Evolutionary conservation across 1,139 yeast species (phyloP), one percentile per base, ranked within the genome.

Genomic region (Candida pseudoviswanathii): DNA sequence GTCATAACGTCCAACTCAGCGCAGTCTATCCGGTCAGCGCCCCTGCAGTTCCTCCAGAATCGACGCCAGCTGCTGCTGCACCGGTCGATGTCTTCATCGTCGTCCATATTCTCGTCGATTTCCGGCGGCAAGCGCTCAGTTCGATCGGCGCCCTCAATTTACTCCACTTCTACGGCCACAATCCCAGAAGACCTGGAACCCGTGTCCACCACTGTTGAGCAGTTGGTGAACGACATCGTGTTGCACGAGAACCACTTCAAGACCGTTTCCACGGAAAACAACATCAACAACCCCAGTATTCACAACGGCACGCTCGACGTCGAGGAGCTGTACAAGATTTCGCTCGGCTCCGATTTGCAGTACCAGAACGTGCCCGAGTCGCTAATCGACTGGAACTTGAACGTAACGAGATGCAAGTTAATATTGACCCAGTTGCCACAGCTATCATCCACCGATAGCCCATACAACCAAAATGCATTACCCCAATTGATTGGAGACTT

Each of bases 181-280:
- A 75, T 76, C 34, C 81, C 81, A 1, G 81, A 75, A 58, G 80
- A 76, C 53, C 62, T 71, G 48, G 80, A 73, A 51, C 79, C 78
- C 2, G 60, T 73, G 2, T 63, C 76, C 26, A 70, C 71, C 31
- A 74, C 79, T 0, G 75, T 76, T 4, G 81, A 76, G 51, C 80
- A 75, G 57, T 61, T 75, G 34, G 75, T 76, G 34, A 74, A 73
- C 53, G 80, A 75, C 54, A 68, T 75, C 6, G 70, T 66, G 26
- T 64, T 74, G 33, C 80, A 76, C 54, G 81, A 76, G 52, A 63
- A 58, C 42, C 67, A 64, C 58, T 68, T 56, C 33, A 26, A 29
- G 34, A n/a, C 39, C 2, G 47, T 38, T 29, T 36, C 40, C 43
- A 38, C 3, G 44, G 26, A 26, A 50, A 47, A 8, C 34, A 37